Percentiles rank a stretch among this genome's conserved stretches.
phyloP scores from a whole-genome alignment of 371 early-diverging fungal genomes.

The Phascolomyces articulosus region DNA sequence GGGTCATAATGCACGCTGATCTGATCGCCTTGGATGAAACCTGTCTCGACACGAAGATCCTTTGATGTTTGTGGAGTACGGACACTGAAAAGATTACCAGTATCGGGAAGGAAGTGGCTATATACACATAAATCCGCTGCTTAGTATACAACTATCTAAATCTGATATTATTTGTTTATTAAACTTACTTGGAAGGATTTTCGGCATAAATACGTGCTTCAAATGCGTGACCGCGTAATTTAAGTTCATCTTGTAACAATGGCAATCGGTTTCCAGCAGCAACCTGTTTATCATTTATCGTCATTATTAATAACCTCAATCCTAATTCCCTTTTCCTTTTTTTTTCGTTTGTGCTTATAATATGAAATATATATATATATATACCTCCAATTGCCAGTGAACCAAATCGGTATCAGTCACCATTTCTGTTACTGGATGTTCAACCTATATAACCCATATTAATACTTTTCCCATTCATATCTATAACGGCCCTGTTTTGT shows the following conservation, averaged over 20 bases:
- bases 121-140: background rate
- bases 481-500: conserved; percentile 1
- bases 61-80: conserved; percentile 65
- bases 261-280: conserved; percentile 87
- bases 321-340: background rate
- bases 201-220: conserved; percentile 99
- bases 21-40: conserved; percentile 89
- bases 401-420: conserved; percentile 93
- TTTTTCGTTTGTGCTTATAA: too few relatives aligned
- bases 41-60: conserved; percentile 88
- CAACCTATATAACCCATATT: conserved; percentile 74
- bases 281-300: conserved; percentile 47
- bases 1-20: conserved; percentile 96
- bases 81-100: conserved; percentile 84
- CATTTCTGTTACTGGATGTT: conserved; percentile 98
- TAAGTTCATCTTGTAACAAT: conserved; percentile 71
- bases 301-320: background rate
- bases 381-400: conserved; percentile 85
- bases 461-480: conserved; percentile 5
- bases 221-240: conserved; percentile 88
- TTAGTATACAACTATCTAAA: conserved; percentile 4
- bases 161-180: too few relatives aligned
- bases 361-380: background rate
- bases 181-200: conserved; percentile 80
- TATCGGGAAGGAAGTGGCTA: conserved; percentile 92